phyloP scores from a whole-genome alignment of 257 asterid genomes.

The Jacaranda copaia region DNA sequence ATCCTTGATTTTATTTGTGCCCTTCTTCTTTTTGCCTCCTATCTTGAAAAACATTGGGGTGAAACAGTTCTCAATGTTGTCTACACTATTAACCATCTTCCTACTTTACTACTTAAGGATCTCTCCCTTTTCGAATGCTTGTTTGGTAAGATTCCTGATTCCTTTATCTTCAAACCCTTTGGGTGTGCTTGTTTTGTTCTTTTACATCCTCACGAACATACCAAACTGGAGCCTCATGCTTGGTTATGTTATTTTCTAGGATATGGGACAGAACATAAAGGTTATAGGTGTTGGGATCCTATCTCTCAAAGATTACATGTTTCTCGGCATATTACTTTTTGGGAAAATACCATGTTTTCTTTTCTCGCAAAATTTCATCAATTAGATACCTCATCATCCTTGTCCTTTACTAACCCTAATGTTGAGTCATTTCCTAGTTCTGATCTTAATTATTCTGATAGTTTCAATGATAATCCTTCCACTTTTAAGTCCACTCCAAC shows the following conservation, averaged over 20 bases:
- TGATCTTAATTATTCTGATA: not conserved
- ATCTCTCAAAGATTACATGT: not conserved
- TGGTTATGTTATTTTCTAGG: no score
- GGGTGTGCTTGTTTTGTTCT: constrained; percentile 10
- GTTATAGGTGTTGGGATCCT: not conserved
- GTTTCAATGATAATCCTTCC: no score
- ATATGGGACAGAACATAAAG: no score
- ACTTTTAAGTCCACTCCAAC: not conserved
- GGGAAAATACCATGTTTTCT: not conserved
- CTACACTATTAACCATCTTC: not conserved
- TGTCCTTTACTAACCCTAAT: no score
- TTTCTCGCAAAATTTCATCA: not conserved
- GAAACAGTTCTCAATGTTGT: not conserved
- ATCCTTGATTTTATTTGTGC: not conserved
- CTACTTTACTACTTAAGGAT: not conserved
- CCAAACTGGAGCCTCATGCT: not conserved
- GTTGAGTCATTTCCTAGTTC: not conserved
- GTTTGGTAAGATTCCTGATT: not conserved
- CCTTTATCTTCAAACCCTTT: not conserved
- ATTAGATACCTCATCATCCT: no score
- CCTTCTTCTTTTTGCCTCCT: no score
- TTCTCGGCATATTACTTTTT: not conserved
- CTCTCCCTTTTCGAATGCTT: not conserved
- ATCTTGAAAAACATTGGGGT: not conserved
- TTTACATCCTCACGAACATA: not conserved